phyloP scores from a whole-genome alignment of 202 grass and related monocot species.

The Eragrostis tef region DNA sequence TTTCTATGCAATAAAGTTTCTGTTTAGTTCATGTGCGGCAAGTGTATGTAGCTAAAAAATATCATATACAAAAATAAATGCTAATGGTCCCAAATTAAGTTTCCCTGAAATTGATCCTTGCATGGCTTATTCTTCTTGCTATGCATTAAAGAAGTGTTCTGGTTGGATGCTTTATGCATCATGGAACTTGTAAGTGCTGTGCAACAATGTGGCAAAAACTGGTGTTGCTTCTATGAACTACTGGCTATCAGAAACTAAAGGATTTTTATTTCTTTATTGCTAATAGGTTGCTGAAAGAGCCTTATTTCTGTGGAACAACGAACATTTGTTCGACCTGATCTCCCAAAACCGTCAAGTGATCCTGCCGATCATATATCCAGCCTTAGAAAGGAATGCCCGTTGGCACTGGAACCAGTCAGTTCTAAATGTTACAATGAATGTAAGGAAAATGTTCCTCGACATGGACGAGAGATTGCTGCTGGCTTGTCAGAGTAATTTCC shows the following conservation, averaged over 20 bases:
- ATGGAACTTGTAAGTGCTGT: slow-evolving; percentile 20
- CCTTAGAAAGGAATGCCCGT: slow-evolving; percentile 69
- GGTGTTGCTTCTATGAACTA: slow-evolving; percentile 18
- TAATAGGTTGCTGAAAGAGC: slow-evolving; percentile 89
- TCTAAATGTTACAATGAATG: slow-evolving; percentile 80
- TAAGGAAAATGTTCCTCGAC: slow-evolving; percentile 81
- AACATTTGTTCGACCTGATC: slow-evolving; percentile 71
- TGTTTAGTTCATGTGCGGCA: neutral
- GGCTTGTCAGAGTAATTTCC: slow-evolving; percentile 76
- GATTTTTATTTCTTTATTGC: slow-evolving; percentile 21
- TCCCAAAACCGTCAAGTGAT: slow-evolving; percentile 76
- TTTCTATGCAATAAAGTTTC: neutral
- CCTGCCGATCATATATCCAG: slow-evolving; percentile 76
- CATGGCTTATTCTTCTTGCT: neutral
- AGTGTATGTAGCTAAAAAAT: slow-evolving; percentile 25
- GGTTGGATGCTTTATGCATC: slow-evolving; percentile 20
- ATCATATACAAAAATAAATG: slow-evolving; percentile 7
- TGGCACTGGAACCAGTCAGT: slow-evolving; percentile 89
- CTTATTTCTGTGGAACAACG: slow-evolving; percentile 81
- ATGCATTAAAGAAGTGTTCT: slow-evolving; percentile 9
- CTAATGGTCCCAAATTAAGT: slow-evolving; percentile 29
- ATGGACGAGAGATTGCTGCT: slow-evolving; percentile 83
- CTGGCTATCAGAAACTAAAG: slow-evolving; percentile 32
- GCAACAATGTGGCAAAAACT: neutral
- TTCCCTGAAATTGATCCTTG: neutral